Base-by-base conservation (phyloP, 2,329 filamentous ascomycete species). In the Atkinsonella hypoxylon region DNA sequence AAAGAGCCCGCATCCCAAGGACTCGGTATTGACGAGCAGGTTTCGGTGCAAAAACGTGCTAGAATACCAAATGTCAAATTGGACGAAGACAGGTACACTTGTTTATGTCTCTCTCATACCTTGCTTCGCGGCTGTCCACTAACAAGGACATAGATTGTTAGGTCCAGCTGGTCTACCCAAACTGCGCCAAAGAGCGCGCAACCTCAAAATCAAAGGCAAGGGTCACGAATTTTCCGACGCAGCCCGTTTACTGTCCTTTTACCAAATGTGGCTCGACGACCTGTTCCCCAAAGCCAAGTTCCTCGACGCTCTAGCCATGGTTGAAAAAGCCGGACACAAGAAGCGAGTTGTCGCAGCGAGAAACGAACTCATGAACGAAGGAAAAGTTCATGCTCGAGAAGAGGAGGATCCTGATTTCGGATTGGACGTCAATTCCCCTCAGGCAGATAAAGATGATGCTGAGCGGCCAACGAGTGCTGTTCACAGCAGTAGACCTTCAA, bases 261-360 rank as follows among this genome's bases (percentile, higher is more conserved):
- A 97, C 64, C 93, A 97, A 64, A 69, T 95, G 51, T 98, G 93
- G 93, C 84, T 98, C 2, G 91, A 98, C 67, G 89, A 96, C 62
- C 74, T 98, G 12, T 98, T 90, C 62, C 93, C 93, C 12, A 89
- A 94, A 62, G 93, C 91, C 5, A 91, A 89, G 61, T 98, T 98
- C 61, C 78, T 87, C 45, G 93, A 98, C 61, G 93, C 87, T 2
- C 72, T 97, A 7, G 72, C 77, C 39, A 95, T 97, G 73, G 87
- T 97, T 2, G 93, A 98, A 66, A 96, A 95, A 68, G 75, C 89
- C 0, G 93, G 93, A 1, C 93, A 96, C 67, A 88, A 85, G 59
- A 90, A 87, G 63, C 74, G 76, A 13, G 77, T 97, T 64, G 79
- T 87, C 56, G 77, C 80, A 32, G 85, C 84, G 69, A 77, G 91